phyloP scores from a whole-genome alignment of 2,329 filamentous ascomycete genomes.

The Beauveria sp. region DNA sequence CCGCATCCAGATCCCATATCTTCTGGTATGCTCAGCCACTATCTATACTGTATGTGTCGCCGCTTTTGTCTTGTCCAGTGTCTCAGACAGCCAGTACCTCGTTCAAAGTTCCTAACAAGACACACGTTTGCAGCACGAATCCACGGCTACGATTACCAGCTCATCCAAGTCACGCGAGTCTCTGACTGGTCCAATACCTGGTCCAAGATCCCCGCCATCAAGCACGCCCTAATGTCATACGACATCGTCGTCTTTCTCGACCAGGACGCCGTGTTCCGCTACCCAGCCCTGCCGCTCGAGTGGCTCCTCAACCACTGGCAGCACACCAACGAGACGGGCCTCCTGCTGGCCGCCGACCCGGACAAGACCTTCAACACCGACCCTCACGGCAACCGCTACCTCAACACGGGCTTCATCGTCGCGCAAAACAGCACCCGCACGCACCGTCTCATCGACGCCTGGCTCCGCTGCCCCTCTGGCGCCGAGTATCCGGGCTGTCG shows the following conservation, averaged over 20 bases:
- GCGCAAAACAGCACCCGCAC: constrained; percentile 23
- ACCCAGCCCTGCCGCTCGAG: constrained; percentile 37
- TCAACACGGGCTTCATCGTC: constrained; percentile 38
- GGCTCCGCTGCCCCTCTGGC: constrained; percentile 1
- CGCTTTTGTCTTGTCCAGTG: not conserved
- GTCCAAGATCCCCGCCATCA: constrained; percentile 34
- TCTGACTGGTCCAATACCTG: constrained; percentile 36
- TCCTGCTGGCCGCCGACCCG: constrained; percentile 40
- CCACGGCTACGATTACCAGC: constrained; percentile 42
- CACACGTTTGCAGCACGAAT: constrained; percentile 20
- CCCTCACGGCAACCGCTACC: constrained; percentile 23
- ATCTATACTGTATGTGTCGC: not conserved
- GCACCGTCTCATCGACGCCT: constrained; percentile 12
- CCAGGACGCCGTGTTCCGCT: constrained; percentile 33
- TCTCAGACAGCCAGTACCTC: no score
- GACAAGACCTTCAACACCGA: constrained; percentile 30
- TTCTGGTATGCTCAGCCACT: constrained; percentile 4
- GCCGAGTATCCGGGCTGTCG: not conserved
- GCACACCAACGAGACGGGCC: constrained; percentile 29
- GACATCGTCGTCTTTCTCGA: constrained; percentile 37
- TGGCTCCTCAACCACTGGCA: constrained; percentile 42
- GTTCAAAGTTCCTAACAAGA: not conserved
- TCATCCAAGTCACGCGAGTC: constrained; percentile 34
- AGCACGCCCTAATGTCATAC: constrained; percentile 30
- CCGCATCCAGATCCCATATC: not conserved